Base-by-base conservation (phyloP, 2,329 filamentous ascomycete species). In the Verticillium longisporum region DNA sequence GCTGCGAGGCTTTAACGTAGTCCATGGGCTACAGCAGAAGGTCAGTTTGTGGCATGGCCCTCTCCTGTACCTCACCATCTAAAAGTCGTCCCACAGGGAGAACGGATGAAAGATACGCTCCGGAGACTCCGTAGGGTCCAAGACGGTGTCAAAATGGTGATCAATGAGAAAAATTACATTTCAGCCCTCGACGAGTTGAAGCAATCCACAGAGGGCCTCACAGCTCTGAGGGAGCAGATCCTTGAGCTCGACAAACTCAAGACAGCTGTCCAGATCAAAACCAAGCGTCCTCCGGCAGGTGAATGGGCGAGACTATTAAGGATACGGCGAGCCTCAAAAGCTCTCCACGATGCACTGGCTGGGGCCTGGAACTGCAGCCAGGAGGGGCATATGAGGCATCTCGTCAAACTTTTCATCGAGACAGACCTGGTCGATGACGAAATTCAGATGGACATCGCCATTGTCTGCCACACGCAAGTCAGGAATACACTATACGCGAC, bases 331-430 rank as follows among this genome's bases (percentile, higher is more conserved):
- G 62, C 58, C 1, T 61, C 62, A 1, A 62, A 55, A 21, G 55
- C 60, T 9, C 56, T 63, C 1, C 33, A 63, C 32, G 62, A 59
- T 1, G 56, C 55, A 1, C 62, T 63, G 1, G n/a, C 57, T 2
- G 41, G 32, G 3, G 36, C 56, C 1, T 63, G 62, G 62, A 60
- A 56, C 2, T 63, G 62, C 34, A 37, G 31, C 2, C 38, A 63
- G 1, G 55, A 50, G 1, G 56, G 37, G 6, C 62, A 63, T 37
- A 31, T 56, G 6, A 37, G 53, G 6, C 62, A 63, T 41, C 32
- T 50, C 6, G 36, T 63, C 13, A 61, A 63, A 26, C 50, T 63
- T 6, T 63, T 63, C 36, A 45, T 63, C 10, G 60, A 63, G 14
- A 38, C 62, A 1, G 34, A 58, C 13, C 21, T 31, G 33, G 50